Evolutionary conservation across 768 basidiomycete genomes (phyloP), one percentile per base, ranked within the genome.

Genomic region (Kondoa malvinella): DNA sequence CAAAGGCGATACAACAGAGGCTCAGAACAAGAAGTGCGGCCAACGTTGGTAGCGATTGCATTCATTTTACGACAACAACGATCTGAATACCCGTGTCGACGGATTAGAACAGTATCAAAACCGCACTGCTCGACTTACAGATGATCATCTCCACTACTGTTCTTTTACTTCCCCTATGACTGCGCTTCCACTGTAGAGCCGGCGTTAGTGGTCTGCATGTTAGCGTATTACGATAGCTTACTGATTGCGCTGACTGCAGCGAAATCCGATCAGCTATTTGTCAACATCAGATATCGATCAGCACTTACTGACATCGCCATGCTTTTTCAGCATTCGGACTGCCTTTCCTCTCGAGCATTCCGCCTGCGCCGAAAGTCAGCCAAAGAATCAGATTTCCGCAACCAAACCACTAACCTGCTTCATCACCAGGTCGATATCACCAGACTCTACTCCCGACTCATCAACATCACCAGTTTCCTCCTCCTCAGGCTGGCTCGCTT

Each of bases 311-410:
- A 97, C 77, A 80, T 97, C 92, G 50, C 92, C 92, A 64, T 87
- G 86, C 72, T 85, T 89, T 74, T 91, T 92, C 77, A 97, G 79
- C 71, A 84, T 92, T 68, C 85, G 83, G 57, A 91, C 87, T 50
- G 94, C 95, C 78, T 92, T 95, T 56, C 88, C 89, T 71, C 91
- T 85, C 62, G 89, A 84, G 79, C 90, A 94, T 75, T 83, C 85
- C 71, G 91, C 89, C 81, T 70, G n/a, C n/a, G n/a, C n/a, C n/a
- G 70, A 12, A 15, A 25, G 12, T 29, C 31, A 30, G 58, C 34
- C 8, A 33, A 57, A 34, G 1, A 64, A 58, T 32, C 31, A 29
- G 2, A 27, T 62, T 1, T 2, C 26, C 15, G 12, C 34, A 16
- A 61, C 65, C 31, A 64, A 33, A 33, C 14, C 58, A 34, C 68